Evolutionary conservation across 1,139 yeast species (phyloP).

Genomic region (Candida buenavistaensis): DNA sequence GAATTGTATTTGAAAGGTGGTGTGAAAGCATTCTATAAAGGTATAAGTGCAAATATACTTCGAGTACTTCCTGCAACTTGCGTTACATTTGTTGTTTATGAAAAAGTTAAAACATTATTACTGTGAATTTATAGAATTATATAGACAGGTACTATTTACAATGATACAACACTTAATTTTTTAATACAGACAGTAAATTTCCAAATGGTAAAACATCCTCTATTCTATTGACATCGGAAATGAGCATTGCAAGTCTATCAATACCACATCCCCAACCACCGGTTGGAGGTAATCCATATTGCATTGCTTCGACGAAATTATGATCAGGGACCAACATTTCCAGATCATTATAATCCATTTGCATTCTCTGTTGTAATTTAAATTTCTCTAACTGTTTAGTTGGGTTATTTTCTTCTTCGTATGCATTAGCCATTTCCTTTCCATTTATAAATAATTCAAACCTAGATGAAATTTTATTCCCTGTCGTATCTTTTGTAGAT

Average conservation of each 20-base stretch:
- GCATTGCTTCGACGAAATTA: constrained; percentile 71
- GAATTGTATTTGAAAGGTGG: constrained; percentile 46
- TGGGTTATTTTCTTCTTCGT: constrained; percentile 95
- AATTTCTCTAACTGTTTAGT: constrained; percentile 64
- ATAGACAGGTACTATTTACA: no score
- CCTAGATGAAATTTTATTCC: constrained; percentile 57
- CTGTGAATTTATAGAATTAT: constrained; percentile 1
- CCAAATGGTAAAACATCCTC: constrained; percentile 87
- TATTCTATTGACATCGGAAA: constrained; percentile 64
- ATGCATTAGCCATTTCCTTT: constrained; percentile 86
- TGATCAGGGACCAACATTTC: constrained; percentile 75
- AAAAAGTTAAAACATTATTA: constrained; percentile 33
- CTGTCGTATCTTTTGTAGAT: constrained; percentile 36
- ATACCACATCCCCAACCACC: constrained; percentile 98
- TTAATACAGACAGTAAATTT: constrained; percentile 62
- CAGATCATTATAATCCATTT: constrained; percentile 50
- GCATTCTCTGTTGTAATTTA: constrained; percentile 50
- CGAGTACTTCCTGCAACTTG: constrained; percentile 78
- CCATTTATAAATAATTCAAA: constrained; percentile 85
- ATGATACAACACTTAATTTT: constrained; percentile 3
- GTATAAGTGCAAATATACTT: constrained; percentile 58
- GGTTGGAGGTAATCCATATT: constrained; percentile 94
- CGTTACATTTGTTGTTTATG: constrained; percentile 67
- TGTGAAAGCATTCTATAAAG: constrained; percentile 70
- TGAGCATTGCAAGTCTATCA: constrained; percentile 82